These are phyloP conservation scores for Annona cherimola DNA, from an alignment of 164 flowering plant species.

Conservation along the genomic window DNA sequence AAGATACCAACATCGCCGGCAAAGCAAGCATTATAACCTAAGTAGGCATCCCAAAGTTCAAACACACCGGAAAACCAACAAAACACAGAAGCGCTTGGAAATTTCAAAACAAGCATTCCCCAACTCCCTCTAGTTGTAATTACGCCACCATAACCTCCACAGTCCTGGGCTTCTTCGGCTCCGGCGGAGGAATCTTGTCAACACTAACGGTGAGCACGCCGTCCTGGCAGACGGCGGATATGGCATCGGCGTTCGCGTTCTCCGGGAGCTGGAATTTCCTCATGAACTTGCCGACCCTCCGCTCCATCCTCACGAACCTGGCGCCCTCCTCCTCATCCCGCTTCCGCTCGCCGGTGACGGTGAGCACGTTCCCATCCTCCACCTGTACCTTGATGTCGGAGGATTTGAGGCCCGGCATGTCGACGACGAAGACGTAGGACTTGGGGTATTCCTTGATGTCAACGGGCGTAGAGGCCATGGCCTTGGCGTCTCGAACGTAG, in stretches of 20 bases:
- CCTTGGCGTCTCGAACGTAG: slow-evolving; percentile 61
- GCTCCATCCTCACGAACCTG: slow-evolving; percentile 56
- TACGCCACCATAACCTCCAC: slow-evolving; percentile 45
- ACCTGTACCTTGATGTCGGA: slow-evolving; percentile 45
- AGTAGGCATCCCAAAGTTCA: background rate
- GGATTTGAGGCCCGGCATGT: slow-evolving; percentile 61
- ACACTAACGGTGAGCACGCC: slow-evolving; percentile 60
- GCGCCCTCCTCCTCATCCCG: slow-evolving; percentile 40
- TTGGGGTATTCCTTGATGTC: slow-evolving; percentile 47
- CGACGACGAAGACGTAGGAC: slow-evolving; percentile 40
- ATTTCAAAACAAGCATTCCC: background rate
- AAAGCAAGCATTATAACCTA: background rate
- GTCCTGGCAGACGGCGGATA: slow-evolving; percentile 45
- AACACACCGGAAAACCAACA: background rate
- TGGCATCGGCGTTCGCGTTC: slow-evolving; percentile 37
- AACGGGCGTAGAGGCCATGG: slow-evolving; percentile 58
- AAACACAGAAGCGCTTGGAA: background rate
- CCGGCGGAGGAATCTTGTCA: slow-evolving; percentile 57
- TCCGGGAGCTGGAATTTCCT: slow-evolving; percentile 60
- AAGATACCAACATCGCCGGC: background rate
- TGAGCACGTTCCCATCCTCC: slow-evolving; percentile 42
- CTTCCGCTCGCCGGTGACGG: slow-evolving; percentile 42
- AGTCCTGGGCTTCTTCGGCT: slow-evolving; percentile 63
- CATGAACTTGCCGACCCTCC: slow-evolving; percentile 56
- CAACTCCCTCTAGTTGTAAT: background rate